These are phyloP conservation scores for Leccinum subtestaceum DNA, from an alignment of 768 basidiomycete genomes.

Conservation along the genomic window DNA sequence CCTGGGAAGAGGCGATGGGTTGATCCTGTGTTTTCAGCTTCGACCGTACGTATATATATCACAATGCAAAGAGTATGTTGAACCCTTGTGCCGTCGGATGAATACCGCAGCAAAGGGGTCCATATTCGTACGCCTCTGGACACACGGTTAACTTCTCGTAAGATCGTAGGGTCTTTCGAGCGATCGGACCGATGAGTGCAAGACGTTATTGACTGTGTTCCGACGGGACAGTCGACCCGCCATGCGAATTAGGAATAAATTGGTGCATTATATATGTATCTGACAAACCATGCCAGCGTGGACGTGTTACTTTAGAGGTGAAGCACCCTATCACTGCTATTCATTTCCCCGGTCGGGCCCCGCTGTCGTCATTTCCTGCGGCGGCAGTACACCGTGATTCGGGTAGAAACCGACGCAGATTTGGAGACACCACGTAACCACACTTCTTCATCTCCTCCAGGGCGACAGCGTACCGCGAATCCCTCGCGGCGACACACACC, in stretches of 20 bases:
- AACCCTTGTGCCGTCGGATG: slow-evolving; percentile 5
- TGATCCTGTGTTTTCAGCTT: slow-evolving; percentile 24
- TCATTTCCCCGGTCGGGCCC: neutral
- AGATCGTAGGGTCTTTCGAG: neutral
- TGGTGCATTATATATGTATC: neutral
- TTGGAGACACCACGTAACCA: slow-evolving; percentile 43
- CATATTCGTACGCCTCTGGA: slow-evolving; percentile 2
- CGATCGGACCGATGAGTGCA: neutral
- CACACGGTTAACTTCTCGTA: neutral
- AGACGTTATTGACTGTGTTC: neutral
- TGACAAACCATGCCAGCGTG: neutral
- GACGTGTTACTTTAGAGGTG: neutral
- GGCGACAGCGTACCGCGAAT: slow-evolving; percentile 62
- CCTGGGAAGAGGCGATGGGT: slow-evolving; percentile 15
- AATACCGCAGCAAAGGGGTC: slow-evolving; percentile 1
- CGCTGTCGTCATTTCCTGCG: neutral
- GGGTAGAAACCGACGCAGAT: slow-evolving; percentile 35
- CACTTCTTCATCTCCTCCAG: slow-evolving; percentile 68
- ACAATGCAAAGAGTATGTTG: slow-evolving; percentile 30
- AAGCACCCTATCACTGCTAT: neutral
- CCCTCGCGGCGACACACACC: slow-evolving; percentile 54
- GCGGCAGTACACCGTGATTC: slow-evolving; percentile 4
- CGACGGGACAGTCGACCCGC: neutral
- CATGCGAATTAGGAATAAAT: neutral
- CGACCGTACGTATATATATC: slow-evolving; percentile 32